Evolutionary conservation across 805 yeast genomes (phyloP).

Genomic region (Saccharomycodes ludwigii): DNA sequence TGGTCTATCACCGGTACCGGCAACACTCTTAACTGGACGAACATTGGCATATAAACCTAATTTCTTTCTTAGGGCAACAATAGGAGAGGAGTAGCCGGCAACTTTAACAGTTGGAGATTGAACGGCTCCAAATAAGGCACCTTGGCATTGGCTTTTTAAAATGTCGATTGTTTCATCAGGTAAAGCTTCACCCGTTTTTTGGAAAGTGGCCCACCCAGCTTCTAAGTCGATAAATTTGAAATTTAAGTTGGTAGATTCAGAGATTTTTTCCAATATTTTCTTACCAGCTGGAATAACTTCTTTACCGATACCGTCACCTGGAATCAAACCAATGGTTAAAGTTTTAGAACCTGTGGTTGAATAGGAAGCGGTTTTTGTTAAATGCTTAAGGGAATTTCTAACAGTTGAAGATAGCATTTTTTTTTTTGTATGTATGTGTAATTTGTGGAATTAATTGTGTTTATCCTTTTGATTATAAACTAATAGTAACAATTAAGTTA

Average conservation of each 20-base stretch:
- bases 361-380: too few species aligned
- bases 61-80: conserved; percentile 95
- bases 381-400: too few species aligned
- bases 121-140: conserved; percentile 96
- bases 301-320: conserved; percentile 97
- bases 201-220: conserved; percentile 92
- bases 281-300: conserved; percentile 97
- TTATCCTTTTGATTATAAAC: too few species aligned
- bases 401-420: too few species aligned
- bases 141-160: conserved; percentile 76
- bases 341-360: too few species aligned
- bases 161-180: conserved; percentile 84
- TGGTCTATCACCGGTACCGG: conserved; percentile 63
- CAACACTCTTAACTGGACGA: conserved; percentile 92
- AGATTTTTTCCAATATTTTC: conserved; percentile 72
- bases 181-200: conserved; percentile 88
- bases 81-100: conserved; percentile 94
- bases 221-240: conserved; percentile 81
- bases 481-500: too few species aligned
- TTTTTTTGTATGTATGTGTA: too few species aligned
- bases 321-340: conserved; percentile 60
- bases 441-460: too few species aligned
- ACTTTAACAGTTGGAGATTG: conserved; percentile 91
- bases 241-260: conserved; percentile 58
- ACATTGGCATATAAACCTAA: conserved; percentile 92